Evolutionary conservation across 1,139 yeast genomes (phyloP), one percentile per base, ranked within the genome.

Genomic region (Kodamaea plutei): DNA sequence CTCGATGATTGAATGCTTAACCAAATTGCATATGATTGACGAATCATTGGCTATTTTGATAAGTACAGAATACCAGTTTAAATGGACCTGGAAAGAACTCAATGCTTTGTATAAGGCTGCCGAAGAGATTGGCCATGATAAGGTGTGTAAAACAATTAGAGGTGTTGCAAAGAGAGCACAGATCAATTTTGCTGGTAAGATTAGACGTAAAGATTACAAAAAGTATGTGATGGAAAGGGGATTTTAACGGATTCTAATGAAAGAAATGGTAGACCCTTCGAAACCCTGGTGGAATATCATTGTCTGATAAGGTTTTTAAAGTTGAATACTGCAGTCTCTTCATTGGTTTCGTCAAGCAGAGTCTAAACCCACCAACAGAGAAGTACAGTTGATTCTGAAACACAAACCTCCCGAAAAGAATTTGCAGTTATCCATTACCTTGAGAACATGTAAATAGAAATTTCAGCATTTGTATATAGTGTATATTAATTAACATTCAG

Each of bases 41-140:
- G 95, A 87, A 49, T 95, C 95, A 0, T 58, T 81, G 36, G 78
- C 79, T 15, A 62, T 87, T 19, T 69, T 85, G 16, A 11, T 74
- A 31, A 76, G 91, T 29, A 79, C 95, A 0, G 73, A 74, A 39
- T 74, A 72, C 27, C 79, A 77, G 44, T 84, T 84, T 53, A 62
- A 69, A 22, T 88, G 96, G 96, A 69, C 71, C 1, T 78, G 79
- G 66, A 61, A 62, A 28, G 72, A 74, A 44, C 57, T 81, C 27
- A 70, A 67, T 31, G 53, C 59, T 6, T 54, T 82, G 11, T 63
- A 74, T 43, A 44, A 47, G 2, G 68, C 70, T 2, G 73, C 84
- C 10, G 61, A 62, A 3, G 61, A 62, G 5, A 45, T 74, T 20
- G 89, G 84, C 1, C 69, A 73, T 39, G 57, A 54, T 4, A 53